Evolutionary conservation across 106 monocot genomes (phyloP), one percentile per base, ranked within the genome.

Genomic region (Allium sativum): DNA sequence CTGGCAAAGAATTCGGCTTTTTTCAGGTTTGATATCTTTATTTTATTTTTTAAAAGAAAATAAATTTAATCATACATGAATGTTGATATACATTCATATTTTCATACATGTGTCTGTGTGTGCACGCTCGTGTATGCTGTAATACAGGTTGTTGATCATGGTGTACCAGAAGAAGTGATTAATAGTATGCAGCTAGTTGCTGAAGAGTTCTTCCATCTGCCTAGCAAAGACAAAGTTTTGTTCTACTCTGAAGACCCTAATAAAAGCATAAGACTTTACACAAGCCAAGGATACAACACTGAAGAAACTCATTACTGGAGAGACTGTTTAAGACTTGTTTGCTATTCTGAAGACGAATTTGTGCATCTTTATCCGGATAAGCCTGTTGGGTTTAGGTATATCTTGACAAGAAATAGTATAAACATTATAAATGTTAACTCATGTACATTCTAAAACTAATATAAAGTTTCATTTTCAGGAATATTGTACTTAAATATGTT

Each of bases 1-100:
- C 72, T 8, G 58, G 65, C 13, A 65, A 65, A 51, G 72, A 73
- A 17, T 73, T 65, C 18, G 72, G 72, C 10, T 58, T 65, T 19
- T 73, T 73, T 65, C 72, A 65, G 65, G 72, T 72, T 9, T 12
- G 43, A 17, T 48, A 48, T 44, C 3, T 11, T 50, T 50, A 11
- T 50, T 50, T 50, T 50, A 3, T 50, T 15, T 7, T n/a, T n/a
- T n/a, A n/a, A n/a, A n/a, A n/a, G n/a, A n/a, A n/a, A n/a, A n/a
- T n/a, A n/a, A n/a, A 50, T 2, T 1, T 50, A 5, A 15, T 6
- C 11, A 12, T 50, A 12, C 48, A 50, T 11, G 8, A 15, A 12
- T 50, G 48, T 15, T 1, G 48, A 50, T 50, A 50, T 50, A 50
- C 11, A 3, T 31, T 31, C 31, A 31, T 31, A 31, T 2, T 3